Conservation (phyloP, 208 protist genomes). For the Porcisia deanei region DNA sequence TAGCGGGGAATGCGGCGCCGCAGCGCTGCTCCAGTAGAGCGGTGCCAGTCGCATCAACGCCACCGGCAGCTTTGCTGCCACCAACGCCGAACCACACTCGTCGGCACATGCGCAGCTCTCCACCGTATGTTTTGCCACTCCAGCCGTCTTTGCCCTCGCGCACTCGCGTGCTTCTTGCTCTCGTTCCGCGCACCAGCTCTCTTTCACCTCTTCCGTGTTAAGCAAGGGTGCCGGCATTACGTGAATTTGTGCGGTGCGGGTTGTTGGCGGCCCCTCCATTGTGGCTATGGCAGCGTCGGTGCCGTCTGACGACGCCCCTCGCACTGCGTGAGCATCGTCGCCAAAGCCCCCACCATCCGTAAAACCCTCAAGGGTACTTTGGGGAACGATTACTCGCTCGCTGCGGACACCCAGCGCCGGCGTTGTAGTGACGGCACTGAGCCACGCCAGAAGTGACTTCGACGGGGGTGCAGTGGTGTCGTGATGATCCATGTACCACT, state of each 20-base stretch:
- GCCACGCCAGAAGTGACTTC: constrained; percentile 58
- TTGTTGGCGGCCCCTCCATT: constrained; percentile 26
- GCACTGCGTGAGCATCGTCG: too few relatives aligned
- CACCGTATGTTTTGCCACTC: not conserved
- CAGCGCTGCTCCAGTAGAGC: constrained; percentile 19
- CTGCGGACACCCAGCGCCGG: constrained; percentile 37
- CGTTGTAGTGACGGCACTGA: constrained; percentile 64
- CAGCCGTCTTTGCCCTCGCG: not conserved
- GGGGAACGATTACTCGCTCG: constrained; percentile 24
- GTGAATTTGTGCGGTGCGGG: constrained; percentile 46
- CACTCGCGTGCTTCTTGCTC: not conserved
- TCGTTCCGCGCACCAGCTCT: constrained; percentile 13
- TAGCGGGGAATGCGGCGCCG: not conserved
- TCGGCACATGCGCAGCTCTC: not conserved
- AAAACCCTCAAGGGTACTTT: not conserved
- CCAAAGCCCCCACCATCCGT: not conserved
- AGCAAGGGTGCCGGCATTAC: constrained; percentile 38
- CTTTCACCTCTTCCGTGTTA: constrained; percentile 13
- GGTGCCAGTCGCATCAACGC: constrained; percentile 29
- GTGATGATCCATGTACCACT: constrained; percentile 32
- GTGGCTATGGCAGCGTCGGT: constrained; percentile 9
- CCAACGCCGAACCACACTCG: constrained; percentile 9
- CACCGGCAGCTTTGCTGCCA: constrained; percentile 18
- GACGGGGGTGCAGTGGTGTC: constrained; percentile 7
- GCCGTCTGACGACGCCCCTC: not conserved